Evolutionary conservation across 2,329 filamentous ascomycete species (phyloP), one percentile per base, ranked within the genome.

Genomic region (Colletotrichum acutatum): DNA sequence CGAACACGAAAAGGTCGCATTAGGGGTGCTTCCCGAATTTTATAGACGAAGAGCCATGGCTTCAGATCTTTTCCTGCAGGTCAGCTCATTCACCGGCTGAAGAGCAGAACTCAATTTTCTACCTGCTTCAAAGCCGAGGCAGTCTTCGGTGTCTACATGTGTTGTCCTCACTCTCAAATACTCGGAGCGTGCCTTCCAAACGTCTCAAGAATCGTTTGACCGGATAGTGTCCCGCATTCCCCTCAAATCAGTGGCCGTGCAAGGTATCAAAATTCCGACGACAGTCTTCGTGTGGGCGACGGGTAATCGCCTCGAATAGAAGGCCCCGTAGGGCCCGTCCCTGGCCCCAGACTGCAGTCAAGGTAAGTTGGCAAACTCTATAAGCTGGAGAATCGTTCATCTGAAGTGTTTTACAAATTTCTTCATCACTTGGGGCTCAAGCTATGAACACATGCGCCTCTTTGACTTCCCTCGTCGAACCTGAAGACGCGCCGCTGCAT

Each of bases 201-300:
- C 70, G 66, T 72, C 54, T 72, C 70, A 56, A 69, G 53, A 72
- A 64, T 69, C 34, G 70, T 72, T 69, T 72, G 59, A 69, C 70
- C 70, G 70, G 30, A 60, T 54, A 14, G n/a, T 6, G 11, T 24
- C 22, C 16, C 32, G 53, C 30, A 16, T 54, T 19, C 14, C 63
- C n/a, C 24, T 16, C 19, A 16, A 19, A 42, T 42, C 30, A 22
- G 34, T 42, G 52, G 53, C 69, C 62, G 69, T 68, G 69, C 69
- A 22, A 5, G 26, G 24, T 60, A 42, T 49, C 22, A 24, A 32
- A 49, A 49, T 49, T 49, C 42, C 42, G 42, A 49, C 42, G 42
- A 49, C 19, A 49, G 42, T 49, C 8, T 19, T 49, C 7, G 19
- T 49, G 42, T 49, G 42, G 19, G 19, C 42, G 42, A 26, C n/a